These are phyloP conservation scores for Clavispora vitiphila DNA, from an alignment of 805 yeast genomes.

Conservation along the genomic window DNA sequence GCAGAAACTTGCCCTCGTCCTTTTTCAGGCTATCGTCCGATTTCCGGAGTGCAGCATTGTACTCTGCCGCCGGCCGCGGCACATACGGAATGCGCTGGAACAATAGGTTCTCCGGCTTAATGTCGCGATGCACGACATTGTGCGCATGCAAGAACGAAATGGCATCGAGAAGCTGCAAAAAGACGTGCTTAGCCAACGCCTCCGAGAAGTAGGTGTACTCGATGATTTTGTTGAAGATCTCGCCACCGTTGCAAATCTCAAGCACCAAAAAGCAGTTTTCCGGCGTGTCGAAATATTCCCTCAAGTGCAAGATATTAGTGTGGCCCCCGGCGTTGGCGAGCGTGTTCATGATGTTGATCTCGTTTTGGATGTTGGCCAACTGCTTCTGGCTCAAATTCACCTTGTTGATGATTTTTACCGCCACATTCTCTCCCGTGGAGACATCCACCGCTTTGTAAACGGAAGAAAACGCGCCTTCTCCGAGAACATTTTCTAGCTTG, in stretches of 20 bases:
- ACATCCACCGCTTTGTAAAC: conserved; percentile 58
- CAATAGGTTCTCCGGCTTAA: conserved; percentile 74
- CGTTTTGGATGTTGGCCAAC: conserved; percentile 69
- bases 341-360: conserved; percentile 70
- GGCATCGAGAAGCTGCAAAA: conserved; percentile 59
- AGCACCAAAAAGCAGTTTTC: conserved; percentile 64
- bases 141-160: conserved; percentile 65
- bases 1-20: conserved; percentile 83
- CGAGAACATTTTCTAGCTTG: conserved; percentile 47
- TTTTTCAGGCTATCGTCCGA: conserved; percentile 68
- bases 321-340: conserved; percentile 38
- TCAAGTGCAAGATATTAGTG: conserved; percentile 59
- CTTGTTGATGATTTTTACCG: conserved; percentile 62
- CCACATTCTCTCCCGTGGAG: conserved; percentile 38
- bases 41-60: conserved; percentile 40
- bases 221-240: conserved; percentile 62
- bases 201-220: conserved; percentile 63
- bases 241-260: conserved; percentile 77
- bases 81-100: conserved; percentile 52
- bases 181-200: conserved; percentile 58
- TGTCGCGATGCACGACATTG: conserved; percentile 80
- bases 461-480: conserved; percentile 80
- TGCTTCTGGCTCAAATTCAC: conserved; percentile 59
- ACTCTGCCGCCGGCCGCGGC: conserved; percentile 38
- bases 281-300: conserved; percentile 61